Conservation (phyloP, 2,329 filamentous ascomycete genomes). For the Colletotrichum melonis region DNA sequence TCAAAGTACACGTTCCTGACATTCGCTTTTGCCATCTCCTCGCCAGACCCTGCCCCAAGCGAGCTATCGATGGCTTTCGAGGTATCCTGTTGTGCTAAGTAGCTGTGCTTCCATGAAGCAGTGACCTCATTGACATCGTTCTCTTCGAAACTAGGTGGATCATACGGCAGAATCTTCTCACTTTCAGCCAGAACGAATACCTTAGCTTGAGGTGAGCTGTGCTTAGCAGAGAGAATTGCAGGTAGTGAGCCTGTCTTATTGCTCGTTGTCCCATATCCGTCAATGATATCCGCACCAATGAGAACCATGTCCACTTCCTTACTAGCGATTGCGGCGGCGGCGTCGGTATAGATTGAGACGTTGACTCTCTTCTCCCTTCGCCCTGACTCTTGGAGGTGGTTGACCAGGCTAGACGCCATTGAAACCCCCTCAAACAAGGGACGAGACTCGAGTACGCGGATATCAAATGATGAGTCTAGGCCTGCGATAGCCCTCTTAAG, state of each 20-base stretch:
- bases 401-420: conserved; percentile 58
- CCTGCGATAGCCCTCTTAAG: conserved; percentile 55
- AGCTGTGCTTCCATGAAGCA: conserved; percentile 53
- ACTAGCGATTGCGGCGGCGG: conserved; percentile 66
- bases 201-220: conserved; percentile 56
- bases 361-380: conserved; percentile 41
- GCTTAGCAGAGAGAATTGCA: conserved; percentile 64
- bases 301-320: conserved; percentile 66
- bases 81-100: neutral
- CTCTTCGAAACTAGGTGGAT: conserved; percentile 54
- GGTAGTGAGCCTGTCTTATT: conserved; percentile 76
- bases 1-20: conserved; percentile 69
- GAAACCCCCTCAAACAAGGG: conserved; percentile 74
- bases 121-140: conserved; percentile 65
- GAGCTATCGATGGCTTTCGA: conserved; percentile 32
- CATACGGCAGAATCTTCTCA: conserved; percentile 67
- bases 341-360: conserved; percentile 68
- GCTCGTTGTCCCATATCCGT: conserved; percentile 66
- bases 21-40: conserved; percentile 15
- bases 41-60: neutral
- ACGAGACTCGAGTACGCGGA: conserved; percentile 74
- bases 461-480: conserved; percentile 55
- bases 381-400: conserved; percentile 39
- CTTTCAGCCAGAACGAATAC: conserved; percentile 68
- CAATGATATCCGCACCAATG: conserved; percentile 73